Percentiles rank a stretch among this genome's conserved stretches.
Evolutionary conservation across 345 rosid genomes (phyloP).

Genomic region (Lagerstroemia speciosa): DNA sequence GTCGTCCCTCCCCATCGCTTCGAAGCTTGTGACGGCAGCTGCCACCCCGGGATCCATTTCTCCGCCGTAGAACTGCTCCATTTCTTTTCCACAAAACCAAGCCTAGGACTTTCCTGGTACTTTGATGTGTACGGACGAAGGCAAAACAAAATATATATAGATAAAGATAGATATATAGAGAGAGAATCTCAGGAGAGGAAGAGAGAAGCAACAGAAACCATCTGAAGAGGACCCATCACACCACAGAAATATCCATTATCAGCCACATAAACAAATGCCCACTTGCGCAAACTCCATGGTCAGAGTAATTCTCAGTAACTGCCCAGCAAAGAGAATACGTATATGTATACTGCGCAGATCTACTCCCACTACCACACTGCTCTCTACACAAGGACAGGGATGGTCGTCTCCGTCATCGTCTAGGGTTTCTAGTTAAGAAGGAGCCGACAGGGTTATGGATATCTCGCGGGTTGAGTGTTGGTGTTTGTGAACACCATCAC

Average conservation of each 20-base stretch:
- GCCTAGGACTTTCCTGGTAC: slow-evolving; percentile 11
- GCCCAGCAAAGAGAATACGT: neutral
- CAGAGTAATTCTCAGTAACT: neutral
- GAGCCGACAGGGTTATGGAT: no score
- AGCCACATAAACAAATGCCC: neutral
- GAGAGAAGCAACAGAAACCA: slow-evolving; percentile 43
- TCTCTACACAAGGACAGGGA: no score
- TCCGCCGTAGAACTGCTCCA: neutral
- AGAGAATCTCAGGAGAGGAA: slow-evolving; percentile 19
- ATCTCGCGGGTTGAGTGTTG: no score
- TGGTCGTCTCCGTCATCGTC: neutral
- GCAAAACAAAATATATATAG: slow-evolving; percentile 17
- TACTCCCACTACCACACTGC: no score
- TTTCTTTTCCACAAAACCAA: neutral
- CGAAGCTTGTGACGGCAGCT: neutral
- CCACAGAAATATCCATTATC: neutral
- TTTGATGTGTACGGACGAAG: slow-evolving; percentile 34
- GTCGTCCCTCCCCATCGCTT: slow-evolving; percentile 15
- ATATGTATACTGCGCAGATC: no score
- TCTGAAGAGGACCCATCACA: slow-evolving; percentile 16
- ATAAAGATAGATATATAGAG: slow-evolving; percentile 26
- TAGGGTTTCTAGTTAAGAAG: no score
- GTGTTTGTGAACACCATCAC: no score
- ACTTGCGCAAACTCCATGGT: neutral
- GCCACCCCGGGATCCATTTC: neutral